These are phyloP conservation scores for Colletotrichum orbiculare DNA, from an alignment of 2,329 filamentous ascomycete genomes.

Conservation along the genomic window DNA sequence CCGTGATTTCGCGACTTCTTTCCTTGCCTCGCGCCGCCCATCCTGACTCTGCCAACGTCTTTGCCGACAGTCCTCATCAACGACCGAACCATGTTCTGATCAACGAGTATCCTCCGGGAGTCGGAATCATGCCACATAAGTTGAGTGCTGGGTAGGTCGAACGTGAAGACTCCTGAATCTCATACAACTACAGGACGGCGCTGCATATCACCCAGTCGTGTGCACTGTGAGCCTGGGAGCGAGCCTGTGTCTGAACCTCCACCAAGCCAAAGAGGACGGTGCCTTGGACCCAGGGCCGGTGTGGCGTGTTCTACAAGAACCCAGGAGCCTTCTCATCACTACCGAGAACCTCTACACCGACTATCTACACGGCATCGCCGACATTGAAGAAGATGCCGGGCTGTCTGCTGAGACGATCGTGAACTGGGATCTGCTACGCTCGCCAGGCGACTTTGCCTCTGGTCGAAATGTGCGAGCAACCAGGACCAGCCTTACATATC, in stretches of 20 bases:
- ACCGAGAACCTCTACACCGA: constrained; percentile 74
- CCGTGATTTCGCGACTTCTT: constrained; percentile 72
- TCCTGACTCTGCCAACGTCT: constrained; percentile 54
- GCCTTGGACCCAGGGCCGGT: constrained; percentile 62
- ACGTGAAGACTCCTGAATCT: constrained; percentile 37
- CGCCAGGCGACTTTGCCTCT: constrained; percentile 55
- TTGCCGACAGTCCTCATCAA: constrained; percentile 75
- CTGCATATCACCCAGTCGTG: constrained; percentile 87
- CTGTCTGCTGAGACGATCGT: constrained; percentile 71
- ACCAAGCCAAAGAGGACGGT: constrained; percentile 71
- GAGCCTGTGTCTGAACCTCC: constrained; percentile 81
- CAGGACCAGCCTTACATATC: constrained; percentile 80
- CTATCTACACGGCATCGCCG: constrained; percentile 80
- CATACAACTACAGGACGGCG: constrained; percentile 70
- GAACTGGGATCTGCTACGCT: constrained; percentile 77
- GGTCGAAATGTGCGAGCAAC: constrained; percentile 68
- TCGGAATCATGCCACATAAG: constrained; percentile 98
- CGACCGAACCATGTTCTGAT: constrained; percentile 91
- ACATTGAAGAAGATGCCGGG: constrained; percentile 72
- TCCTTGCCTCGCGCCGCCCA: constrained; percentile 53
- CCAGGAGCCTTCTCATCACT: constrained; percentile 82
- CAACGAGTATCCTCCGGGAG: constrained; percentile 88
- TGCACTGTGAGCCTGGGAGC: constrained; percentile 90
- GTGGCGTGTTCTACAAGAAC: constrained; percentile 81
- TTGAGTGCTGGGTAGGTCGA: constrained; percentile 46